Base-by-base conservation (phyloP, 768 basidiomycete species). In the Gyrodon lividus region DNA sequence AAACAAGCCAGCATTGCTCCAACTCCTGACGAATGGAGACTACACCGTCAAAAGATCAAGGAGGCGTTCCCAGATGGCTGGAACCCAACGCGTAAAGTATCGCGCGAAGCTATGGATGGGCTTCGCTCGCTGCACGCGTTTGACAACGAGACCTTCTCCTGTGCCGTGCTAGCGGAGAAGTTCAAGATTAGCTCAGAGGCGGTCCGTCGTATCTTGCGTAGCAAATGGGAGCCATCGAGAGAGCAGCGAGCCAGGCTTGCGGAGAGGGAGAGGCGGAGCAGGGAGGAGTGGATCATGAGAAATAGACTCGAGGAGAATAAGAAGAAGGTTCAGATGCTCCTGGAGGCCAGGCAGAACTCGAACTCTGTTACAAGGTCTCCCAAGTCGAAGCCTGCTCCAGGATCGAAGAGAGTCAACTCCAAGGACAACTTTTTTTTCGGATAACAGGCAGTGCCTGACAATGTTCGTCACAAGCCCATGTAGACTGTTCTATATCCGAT, bases 121-220 rank as follows among this genome's bases (percentile, higher is more conserved):
- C 68, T 94, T 52, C 81, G 87, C 34, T 75, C 81, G 41, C 74
- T 93, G 50, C 79, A 91, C 64, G 69, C 70, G 35, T 65, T 82
- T 40, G 83, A 92, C 61, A 82, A 84, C 7, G 74, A 73, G 43
- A 78, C 70, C 42, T 91, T 86, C 70, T 78, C 76, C 31, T 86
- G 84, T 12, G 76, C 82, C 23, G 70, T 82, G 0, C 79, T 94
- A n/a, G 84, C 89, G 14, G 79, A 85, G 52, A 79, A 79, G 63
- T 93, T 93, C 70, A 83, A 75, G 65, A 81, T 92, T 65, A 87
- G 84, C 59, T 82, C 86, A 31, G 92, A 94, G 72, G 89, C 86
- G 9, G 85, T 92, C 33, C 73, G 86, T 54, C 73, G 92, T 60
- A 89, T 94, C 50, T 67, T 93, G 61, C 85, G 82, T 71, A 87